phyloP scores from a whole-genome alignment of 495 filamentous ascomycete species.

The Penicillium goetzii region DNA sequence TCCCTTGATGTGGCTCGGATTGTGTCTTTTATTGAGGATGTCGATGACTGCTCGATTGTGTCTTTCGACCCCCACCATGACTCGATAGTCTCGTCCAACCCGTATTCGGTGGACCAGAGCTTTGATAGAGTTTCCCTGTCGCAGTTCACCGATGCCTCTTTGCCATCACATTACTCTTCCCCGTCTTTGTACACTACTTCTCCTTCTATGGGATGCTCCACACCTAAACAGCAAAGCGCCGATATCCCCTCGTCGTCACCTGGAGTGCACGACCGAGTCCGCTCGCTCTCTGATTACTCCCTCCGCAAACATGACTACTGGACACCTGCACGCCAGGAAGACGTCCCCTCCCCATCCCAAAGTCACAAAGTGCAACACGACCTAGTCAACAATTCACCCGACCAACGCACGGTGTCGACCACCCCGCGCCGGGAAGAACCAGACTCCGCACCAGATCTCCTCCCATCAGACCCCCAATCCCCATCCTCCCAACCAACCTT shows the following conservation, averaged over 20 bases:
- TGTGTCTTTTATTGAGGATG: conserved; percentile 49
- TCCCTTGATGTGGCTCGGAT: conserved; percentile 46
- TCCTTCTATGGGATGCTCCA: conserved; percentile 16
- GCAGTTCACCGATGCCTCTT: conserved; percentile 36
- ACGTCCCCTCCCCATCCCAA: conserved; percentile 3
- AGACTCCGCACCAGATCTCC: conserved; percentile 19
- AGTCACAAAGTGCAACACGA: conserved; percentile 23
- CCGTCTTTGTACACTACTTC: conserved; percentile 27
- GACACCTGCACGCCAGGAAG: conserved; percentile 17
- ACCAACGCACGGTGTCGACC: conserved; percentile 36
- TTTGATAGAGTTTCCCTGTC: conserved; percentile 32
- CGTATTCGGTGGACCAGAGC: conserved; percentile 26
- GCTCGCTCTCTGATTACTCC: conserved; percentile 33
- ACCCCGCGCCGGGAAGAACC: conserved; percentile 31
- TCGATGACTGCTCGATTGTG: conserved; percentile 33
- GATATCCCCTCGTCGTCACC: conserved; percentile 31
- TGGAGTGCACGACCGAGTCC: conserved; percentile 26
- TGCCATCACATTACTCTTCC: conserved; percentile 34
- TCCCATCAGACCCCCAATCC: conserved; percentile 19
- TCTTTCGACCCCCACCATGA: conserved; percentile 32
- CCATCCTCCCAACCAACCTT: conserved; percentile 32
- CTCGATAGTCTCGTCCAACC: conserved; percentile 27
- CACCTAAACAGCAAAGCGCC: conserved; percentile 22
- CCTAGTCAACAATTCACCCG: conserved; percentile 25
- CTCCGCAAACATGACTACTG: conserved; percentile 25